Evolutionary conservation across 345 rosid species (phyloP), one percentile per base, ranked within the genome.

Genomic region (Salix purpurea): DNA sequence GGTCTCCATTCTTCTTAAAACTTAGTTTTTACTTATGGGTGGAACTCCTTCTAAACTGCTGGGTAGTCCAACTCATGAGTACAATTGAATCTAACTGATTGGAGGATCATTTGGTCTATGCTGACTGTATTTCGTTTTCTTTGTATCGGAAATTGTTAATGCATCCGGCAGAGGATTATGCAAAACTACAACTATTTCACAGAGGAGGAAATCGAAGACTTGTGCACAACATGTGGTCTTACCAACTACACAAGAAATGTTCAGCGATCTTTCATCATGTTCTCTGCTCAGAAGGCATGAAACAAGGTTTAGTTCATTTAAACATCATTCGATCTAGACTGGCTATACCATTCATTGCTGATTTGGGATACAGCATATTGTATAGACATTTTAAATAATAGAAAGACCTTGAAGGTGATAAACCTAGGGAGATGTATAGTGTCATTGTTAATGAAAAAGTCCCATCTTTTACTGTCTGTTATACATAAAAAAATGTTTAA

Each of bases 211-310:
- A 93, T 93, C 52, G 87, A 87, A 83, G 97, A 91, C 74, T 78
- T 96, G 82, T 92, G 93, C 88, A 83, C 87, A 44, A 85, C 97
- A 40, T 96, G 92, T 18, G 97, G 98, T 77, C 92, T 93, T 39
- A 88, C 90, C 39, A 91, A 91, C 88, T 96, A 85, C 78, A 60
- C 79, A n/a, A 84, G 83, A 79, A 76, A 83, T 73, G 88, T 96
- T 79, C 81, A 91, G 80, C 90, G 79, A 78, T 80, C 90, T 34
- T 96, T 93, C 85, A 93, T 93, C 48, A 91, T 96, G 94, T 96
- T 91, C 85, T 83, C 97, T 58, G 96, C 98, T 76, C 90, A 91
- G 85, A 96, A 93, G 82, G 94, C 96, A 58, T 92, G 90, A 85
- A 78, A 78, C 34, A 69, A 71, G 84, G 54, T 67, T 68, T 42